Evolutionary conservation across 805 yeast genomes (phyloP), one percentile per base, ranked within the genome.

Genomic region (Saccharomyces eubayanus): DNA sequence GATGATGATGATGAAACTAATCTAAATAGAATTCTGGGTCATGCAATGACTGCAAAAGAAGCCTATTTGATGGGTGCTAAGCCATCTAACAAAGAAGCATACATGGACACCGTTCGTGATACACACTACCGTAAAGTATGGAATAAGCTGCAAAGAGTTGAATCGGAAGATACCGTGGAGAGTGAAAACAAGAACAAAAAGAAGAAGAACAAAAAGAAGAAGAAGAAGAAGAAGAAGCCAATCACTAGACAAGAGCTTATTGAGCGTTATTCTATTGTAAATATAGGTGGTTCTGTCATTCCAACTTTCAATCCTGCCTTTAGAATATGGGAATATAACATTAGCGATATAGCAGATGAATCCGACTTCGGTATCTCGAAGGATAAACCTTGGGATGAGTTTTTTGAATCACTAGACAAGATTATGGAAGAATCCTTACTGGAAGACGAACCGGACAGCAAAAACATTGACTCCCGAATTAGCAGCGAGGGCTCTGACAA

Each of bases 301-400:
- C 96, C 96, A 2, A 89, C 95, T 0, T 89, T 84, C 70, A 87
- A 87, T 59, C 90, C 96, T 5, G 88, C 90, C 5, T 64, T 89
- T 56, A 75, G 96, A 58, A 82, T 89, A 1, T 89, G 95, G 94
- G 96, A 89, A 66, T 89, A 89, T 67, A 89, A 89, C 63, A 78
- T 80, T 40, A 78, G 88, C 0, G 84, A 76, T 1, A 64, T 86
- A 48, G 71, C 66, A n/a, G 61, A 63, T 4, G 67, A 57, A 21
- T 53, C 55, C n/a, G 43, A 49, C 11, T 30, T 27, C 1, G 31
- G 45, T 6, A 21, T 28, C 20, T 49, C 57, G 47, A 20, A 54
- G 3, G 47, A 71, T 58, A 58, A 73, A 55, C 76, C 85, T 6
- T 87, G 94, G 94, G 76, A 72, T 51, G 63, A 60, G 3, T 84